Evolutionary conservation across 2,329 filamentous ascomycete species (phyloP).

Genomic region (Calonectria fujianensis): DNA sequence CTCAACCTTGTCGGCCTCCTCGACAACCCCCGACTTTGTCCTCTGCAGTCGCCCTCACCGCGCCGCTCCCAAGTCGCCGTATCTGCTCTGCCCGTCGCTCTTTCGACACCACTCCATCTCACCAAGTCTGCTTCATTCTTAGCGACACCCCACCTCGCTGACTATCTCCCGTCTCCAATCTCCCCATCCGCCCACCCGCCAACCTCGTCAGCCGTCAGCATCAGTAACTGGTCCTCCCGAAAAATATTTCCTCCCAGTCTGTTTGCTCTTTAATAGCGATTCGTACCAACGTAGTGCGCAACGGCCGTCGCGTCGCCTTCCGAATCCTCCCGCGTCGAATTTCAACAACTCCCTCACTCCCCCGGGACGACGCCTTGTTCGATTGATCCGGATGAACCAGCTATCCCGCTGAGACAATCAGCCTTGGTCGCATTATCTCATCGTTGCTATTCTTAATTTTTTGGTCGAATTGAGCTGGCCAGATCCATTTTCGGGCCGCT

Average conservation of each 20-base stretch:
- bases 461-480: constrained; percentile 47
- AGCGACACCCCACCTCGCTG: constrained; percentile 52
- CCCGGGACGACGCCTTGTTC: constrained; percentile 45
- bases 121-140: constrained; percentile 49
- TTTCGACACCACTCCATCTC: constrained; percentile 40
- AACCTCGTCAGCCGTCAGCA: constrained; percentile 35
- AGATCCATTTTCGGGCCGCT: constrained; percentile 45
- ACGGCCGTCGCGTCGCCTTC: constrained; percentile 39
- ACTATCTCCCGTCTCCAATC: constrained; percentile 35
- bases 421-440: constrained; percentile 7
- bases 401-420: constrained; percentile 37
- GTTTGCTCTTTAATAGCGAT: constrained; percentile 11
- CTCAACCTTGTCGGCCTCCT: constrained; percentile 49
- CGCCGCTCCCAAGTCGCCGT: constrained; percentile 45
- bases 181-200: constrained; percentile 36
- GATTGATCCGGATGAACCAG: constrained; percentile 41
- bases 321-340: constrained; percentile 48
- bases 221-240: constrained; percentile 4
- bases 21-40: constrained; percentile 48
- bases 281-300: constrained; percentile 35
- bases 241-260: not conserved
- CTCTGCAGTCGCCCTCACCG: constrained; percentile 41
- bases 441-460: constrained; percentile 29
- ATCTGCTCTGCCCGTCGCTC: constrained; percentile 37
- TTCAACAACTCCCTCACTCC: constrained; percentile 45